A percentile compares a stretch with the other conserved stretches of the same genome.
phyloP scores from a whole-genome alignment of 345 rosid species.

The Salix exigua region DNA sequence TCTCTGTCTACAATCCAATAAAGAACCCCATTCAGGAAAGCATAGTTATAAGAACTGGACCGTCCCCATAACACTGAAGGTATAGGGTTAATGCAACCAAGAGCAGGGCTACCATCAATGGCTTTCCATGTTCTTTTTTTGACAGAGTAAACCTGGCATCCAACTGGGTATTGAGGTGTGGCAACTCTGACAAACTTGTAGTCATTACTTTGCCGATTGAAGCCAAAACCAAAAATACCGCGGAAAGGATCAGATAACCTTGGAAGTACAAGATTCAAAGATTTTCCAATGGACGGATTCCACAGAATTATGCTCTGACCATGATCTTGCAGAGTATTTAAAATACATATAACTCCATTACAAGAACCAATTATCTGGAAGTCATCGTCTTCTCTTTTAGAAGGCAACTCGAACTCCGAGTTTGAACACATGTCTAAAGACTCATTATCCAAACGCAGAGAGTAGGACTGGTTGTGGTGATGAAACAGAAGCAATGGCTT shows the following conservation, averaged over 20 bases:
- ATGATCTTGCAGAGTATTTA: not conserved
- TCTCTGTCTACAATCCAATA: not conserved
- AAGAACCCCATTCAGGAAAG: not conserved
- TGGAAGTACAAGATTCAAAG: no score
- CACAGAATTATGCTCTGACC: not conserved
- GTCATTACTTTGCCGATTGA: not conserved
- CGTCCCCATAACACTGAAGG: not conserved
- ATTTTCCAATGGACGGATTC: not conserved
- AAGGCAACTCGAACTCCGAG: not conserved
- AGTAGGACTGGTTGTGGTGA: not conserved
- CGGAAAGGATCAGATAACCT: no score
- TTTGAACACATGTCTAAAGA: not conserved
- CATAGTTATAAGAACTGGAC: not conserved
- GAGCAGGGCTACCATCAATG: not conserved
- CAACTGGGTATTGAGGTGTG: not conserved
- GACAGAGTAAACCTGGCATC: not conserved
- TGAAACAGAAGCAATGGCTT: not conserved
- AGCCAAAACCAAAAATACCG: not conserved
- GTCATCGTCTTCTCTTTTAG: no score
- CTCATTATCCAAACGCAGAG: not conserved
- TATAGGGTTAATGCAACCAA: not conserved
- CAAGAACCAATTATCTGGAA: not conserved
- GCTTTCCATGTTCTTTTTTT: not conserved
- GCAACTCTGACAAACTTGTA: not conserved
- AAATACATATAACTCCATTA: not conserved